Evolutionary conservation across 495 filamentous ascomycete genomes (phyloP).

Genomic region (Symbiotaphrina buchneri): DNA sequence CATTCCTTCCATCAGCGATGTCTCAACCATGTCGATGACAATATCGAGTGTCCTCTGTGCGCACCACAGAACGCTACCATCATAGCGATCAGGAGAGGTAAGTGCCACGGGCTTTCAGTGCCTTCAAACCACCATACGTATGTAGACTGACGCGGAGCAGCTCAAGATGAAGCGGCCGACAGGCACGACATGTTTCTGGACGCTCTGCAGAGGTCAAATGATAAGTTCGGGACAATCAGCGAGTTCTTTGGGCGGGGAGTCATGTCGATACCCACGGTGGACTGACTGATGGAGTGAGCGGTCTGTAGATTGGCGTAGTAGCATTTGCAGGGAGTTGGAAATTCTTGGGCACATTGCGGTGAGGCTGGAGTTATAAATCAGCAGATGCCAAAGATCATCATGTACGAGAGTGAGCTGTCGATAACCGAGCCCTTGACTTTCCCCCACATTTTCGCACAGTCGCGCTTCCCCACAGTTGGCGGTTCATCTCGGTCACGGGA

Average conservation of each 20-base stretch:
- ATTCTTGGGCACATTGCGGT: background rate
- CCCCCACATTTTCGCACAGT: too few species aligned
- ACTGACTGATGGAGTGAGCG: conserved; percentile 2
- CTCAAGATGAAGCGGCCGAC: conserved; percentile 72
- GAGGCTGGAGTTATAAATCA: too few species aligned
- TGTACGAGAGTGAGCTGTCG: too few species aligned
- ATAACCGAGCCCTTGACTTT: too few species aligned
- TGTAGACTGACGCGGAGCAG: conserved; percentile 6
- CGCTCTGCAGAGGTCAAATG: conserved; percentile 54
- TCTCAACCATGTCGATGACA: conserved; percentile 36
- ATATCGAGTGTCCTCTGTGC: conserved; percentile 66
- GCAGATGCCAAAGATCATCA: too few species aligned
- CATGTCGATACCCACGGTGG: conserved; percentile 28
- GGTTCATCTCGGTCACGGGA: too few species aligned
- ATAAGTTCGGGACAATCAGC: conserved; percentile 69
- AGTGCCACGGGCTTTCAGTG: too few species aligned
- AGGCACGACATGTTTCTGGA: conserved; percentile 78
- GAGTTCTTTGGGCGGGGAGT: conserved; percentile 93
- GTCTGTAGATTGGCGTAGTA: background rate
- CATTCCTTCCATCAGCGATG: conserved; percentile 89
- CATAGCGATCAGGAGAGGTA: conserved; percentile 41
- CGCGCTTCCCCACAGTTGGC: too few species aligned
- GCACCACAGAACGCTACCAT: conserved; percentile 67
- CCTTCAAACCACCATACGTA: background rate
- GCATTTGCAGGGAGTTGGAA: background rate